These are phyloP conservation scores for Microascus cirrosus DNA, from an alignment of 2,329 filamentous ascomycete species.

Conservation along the genomic window DNA sequence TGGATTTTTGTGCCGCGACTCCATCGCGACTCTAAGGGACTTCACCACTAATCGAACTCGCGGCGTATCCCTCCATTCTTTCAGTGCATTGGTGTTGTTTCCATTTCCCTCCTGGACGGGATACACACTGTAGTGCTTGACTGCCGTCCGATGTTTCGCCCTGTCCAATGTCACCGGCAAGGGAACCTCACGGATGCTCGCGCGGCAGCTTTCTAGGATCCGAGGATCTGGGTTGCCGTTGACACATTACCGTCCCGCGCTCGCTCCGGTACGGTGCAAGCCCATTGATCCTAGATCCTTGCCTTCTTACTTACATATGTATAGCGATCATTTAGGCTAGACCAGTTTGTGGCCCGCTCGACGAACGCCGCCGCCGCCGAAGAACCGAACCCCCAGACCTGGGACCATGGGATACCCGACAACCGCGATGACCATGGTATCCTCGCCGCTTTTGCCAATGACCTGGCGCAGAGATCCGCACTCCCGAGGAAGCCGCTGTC, in stretches of 20 bases:
- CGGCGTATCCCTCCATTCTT: background rate
- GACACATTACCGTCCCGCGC: background rate
- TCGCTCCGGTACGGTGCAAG: background rate
- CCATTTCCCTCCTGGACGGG: background rate
- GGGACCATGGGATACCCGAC: background rate
- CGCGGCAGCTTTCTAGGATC: conserved; percentile 1
- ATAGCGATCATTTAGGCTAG: background rate
- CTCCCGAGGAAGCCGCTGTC: background rate
- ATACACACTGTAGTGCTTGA: background rate
- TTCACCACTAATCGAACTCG: background rate
- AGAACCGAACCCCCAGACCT: background rate
- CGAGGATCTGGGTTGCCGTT: background rate
- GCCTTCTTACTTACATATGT: background rate
- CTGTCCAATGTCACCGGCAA: background rate
- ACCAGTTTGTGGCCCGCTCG: background rate
- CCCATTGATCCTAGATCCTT: background rate
- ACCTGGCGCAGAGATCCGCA: background rate
- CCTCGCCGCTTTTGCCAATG: background rate
- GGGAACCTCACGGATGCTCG: conserved; percentile 2
- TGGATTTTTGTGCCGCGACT: background rate
- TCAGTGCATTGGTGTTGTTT: background rate
- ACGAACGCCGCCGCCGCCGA: background rate
- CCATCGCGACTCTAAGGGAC: background rate
- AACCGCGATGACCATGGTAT: background rate
- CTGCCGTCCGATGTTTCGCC: background rate